Base-by-base conservation (phyloP, 257 asterid genomes). In the Plantago ovata region DNA sequence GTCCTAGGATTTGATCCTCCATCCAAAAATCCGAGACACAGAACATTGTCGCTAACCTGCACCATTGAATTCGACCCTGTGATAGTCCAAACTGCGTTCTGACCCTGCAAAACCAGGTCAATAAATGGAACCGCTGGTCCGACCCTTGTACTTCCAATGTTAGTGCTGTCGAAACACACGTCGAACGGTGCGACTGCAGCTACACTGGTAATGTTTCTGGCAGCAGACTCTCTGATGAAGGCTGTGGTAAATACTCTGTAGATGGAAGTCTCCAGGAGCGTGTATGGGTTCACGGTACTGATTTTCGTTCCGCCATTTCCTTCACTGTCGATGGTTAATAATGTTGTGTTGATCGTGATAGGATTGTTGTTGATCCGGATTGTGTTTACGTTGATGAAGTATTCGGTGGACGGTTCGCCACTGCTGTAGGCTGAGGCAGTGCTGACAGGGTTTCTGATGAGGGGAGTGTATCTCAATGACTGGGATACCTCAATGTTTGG, bases 281-380 rank as follows among this genome's bases (percentile, higher is more conserved):
- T 85, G 66, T 82, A 85, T 0, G 75, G 72, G 9, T 78, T 66
- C 38, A 84, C 85, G 0, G 87, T 84, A 62, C 92, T 84, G 66
- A 87, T 82, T 18, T 82, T 87, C 0, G 89, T 82, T 0, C 89
- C 86, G 1, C 93, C 93, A 43, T 72, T 62, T 4, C 94, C 89
- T 1, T 80, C 58, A 18, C 61, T 38, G 50, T 83, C 78, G 55
- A 87, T 74, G 3, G 62, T 53, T 1, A 84, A 56, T 10, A 82
- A 72, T 0, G 81, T 69, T 8, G 58, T 44, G 61, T 84, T 82
- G 28, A 84, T 44, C 0, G 80, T 3, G 21, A 84, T 69, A 0
- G 63, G 56, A n/a, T n/a, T 51, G 40, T 54, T 58, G 66, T 82
- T 68, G 53, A 84, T 33, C 18, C 38, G 45, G 52, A 87, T 69